Evolutionary conservation across 139 green algal genomes (phyloP), one percentile per base, ranked within the genome.

Genomic region (Chlamydomonas sp.): DNA sequence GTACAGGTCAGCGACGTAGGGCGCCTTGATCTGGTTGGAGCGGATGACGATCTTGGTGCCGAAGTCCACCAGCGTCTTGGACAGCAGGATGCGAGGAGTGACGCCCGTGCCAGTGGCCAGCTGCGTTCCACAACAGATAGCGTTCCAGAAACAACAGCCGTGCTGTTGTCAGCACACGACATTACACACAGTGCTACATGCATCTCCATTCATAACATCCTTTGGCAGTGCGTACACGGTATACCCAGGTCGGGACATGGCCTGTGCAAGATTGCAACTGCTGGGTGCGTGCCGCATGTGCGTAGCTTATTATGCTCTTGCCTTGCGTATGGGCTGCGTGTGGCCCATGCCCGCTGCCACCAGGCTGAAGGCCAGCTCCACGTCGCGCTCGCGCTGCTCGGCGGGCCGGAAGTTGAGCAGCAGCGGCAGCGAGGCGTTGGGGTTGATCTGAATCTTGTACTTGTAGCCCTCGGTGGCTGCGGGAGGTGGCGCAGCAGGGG

Each of bases 1-100:
- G 75, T 88, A 88, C 58, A 88, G 15, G 18, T 88, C 84, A 1
- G 79, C 7, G 57, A 8, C 16, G 79, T 89, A 92, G 0, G 78
- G 63, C 61, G 88, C 74, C 77, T 93, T 92, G 68, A 89, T 69
- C 78, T 94, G 89, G 83, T 92, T 93, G 71, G 89, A 92, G 8
- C 89, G 84, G 63, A 94, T 89, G 57, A 97, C 92, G 71, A 96
- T 93, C 16, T 89, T 81, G 61, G 80, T 91, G 59, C 84, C 90
- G 91, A 97, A 97, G 83, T 97, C 91, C 3, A 97, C 60, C 14
- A 87, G 74, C 2, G 91, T 92, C 66, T 93, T 92, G 76, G 87
- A 94, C 63, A 96, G 62, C 10, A 95, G 79, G 15, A 97, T 60
- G 18, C 88, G 87, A 0, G 95, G 94, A 81, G 90, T 78, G n/a